Conservation (phyloP, 768 basidiomycete genomes). For the Lactarius quietus region DNA sequence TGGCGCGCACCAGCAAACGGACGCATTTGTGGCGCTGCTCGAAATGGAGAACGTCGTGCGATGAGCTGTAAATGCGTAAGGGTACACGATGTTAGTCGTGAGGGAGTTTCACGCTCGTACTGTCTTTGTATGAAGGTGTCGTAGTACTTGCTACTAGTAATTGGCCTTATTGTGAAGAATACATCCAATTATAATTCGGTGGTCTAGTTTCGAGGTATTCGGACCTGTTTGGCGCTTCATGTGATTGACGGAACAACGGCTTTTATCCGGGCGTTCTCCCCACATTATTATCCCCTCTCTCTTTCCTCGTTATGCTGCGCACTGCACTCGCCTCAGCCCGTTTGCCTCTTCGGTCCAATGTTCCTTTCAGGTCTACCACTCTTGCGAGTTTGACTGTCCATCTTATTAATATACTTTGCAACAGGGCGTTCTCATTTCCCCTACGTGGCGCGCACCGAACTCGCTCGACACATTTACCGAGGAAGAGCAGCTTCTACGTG, state of each 20-base stretch:
- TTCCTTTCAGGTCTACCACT: constrained; percentile 1
- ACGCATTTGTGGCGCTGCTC: constrained; percentile 77
- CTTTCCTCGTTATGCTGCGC: constrained; percentile 29
- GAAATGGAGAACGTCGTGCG: constrained; percentile 67
- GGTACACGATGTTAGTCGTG: not conserved
- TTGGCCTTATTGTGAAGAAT: too few relatives aligned
- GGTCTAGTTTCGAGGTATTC: too few relatives aligned
- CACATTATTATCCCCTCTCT: not conserved
- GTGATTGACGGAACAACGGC: not conserved
- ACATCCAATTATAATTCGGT: too few relatives aligned
- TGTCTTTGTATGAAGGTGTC: not conserved
- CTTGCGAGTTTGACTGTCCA: constrained; percentile 19
- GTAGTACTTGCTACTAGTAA: too few relatives aligned
- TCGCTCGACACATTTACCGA: constrained; percentile 86
- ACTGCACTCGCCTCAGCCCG: constrained; percentile 14
- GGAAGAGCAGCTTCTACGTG: constrained; percentile 91
- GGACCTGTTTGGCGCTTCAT: too few relatives aligned
- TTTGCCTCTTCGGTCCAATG: not conserved
- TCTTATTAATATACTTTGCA: constrained; percentile 5
- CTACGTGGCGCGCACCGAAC: constrained; percentile 33
- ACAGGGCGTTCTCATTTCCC: constrained; percentile 28
- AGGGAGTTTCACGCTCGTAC: not conserved
- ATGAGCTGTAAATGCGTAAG: not conserved
- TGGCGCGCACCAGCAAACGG: constrained; percentile 49
- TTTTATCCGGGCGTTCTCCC: not conserved